Conservation (phyloP, 345 rosid genomes). For the Sisymbrium altissimum region DNA sequence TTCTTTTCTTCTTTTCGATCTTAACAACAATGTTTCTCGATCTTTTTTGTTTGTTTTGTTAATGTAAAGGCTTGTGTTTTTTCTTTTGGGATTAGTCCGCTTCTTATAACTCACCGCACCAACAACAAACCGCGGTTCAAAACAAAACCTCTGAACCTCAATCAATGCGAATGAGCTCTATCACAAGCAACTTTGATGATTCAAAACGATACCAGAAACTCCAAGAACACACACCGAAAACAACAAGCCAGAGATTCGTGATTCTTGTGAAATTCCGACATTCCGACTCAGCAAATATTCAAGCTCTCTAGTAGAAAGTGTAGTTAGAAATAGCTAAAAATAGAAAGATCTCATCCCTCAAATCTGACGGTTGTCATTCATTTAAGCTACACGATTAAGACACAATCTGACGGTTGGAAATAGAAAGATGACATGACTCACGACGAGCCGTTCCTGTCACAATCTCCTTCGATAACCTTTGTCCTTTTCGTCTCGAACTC, state of each 20-base stretch:
- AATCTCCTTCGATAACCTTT: background rate
- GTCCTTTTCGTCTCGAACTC: background rate
- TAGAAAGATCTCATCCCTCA: background rate
- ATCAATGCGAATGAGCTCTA: no score
- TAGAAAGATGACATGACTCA: background rate
- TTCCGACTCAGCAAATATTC: no score
- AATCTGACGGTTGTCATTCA: background rate
- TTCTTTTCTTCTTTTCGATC: constrained; percentile 28
- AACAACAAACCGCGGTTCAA: constrained; percentile 15
- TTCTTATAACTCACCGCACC: background rate
- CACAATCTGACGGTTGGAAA: background rate
- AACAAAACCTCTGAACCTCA: no score
- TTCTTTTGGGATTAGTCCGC: background rate
- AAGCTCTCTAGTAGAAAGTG: no score
- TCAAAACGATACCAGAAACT: no score
- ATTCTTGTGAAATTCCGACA: no score
- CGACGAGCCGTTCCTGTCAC: constrained; percentile 6
- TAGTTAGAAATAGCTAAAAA: background rate
- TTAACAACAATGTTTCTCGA: constrained; percentile 11
- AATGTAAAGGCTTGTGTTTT: constrained; percentile 27
- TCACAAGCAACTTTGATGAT: no score
- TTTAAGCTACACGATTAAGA: background rate
- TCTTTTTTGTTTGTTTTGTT: background rate
- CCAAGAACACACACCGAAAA: no score
- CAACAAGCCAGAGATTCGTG: background rate